Base-by-base conservation (phyloP, 148 eudicot genomes). In the Amaranthus palmeri region DNA sequence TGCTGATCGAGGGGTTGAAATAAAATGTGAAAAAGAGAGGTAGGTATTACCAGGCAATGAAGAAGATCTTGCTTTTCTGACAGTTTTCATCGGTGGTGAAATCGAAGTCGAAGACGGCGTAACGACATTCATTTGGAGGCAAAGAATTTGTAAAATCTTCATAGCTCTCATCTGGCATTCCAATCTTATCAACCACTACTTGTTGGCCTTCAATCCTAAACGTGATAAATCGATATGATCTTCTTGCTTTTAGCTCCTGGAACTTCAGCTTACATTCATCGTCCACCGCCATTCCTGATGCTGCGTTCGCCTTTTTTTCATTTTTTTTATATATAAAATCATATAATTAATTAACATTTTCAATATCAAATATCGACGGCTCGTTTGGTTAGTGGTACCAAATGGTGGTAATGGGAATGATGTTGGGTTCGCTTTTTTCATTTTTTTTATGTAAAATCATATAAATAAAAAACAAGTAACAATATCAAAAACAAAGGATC, bases 1-100 rank as follows among this genome's bases (percentile, higher is more conserved):
- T n/a, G n/a, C n/a, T n/a, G n/a, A n/a, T n/a, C n/a, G n/a, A n/a
- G n/a, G n/a, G n/a, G n/a, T n/a, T n/a, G 36, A 0, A 25, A 25
- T 0, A 25, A 25, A 2, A 25, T 2, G 36, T 25, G 36, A 25
- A 25, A 25, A 25, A 0, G 36, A 25, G 36, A 25, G 36, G 36
- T 25, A 25, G 36, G 36, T 25, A 25, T 25, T 72, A 81, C 84
- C 86, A 84, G 2, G 86, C 84, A 67, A 84, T 60, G 78, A 84
- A 84, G 78, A 81, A 84, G 40, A 84, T 81, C 80, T 83, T 83
- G 86, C 80, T 78, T 77, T 80, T 83, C 70, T 83, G 83, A 46
- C 82, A 78, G 25, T 84, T 81, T 50, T 81, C 82, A 40, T 60
- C 43, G 61, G 84, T 84, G 57, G 76, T 81, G 61, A 81, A 84